Evolutionary conservation across 1,284 basidiomycete genomes (phyloP).

Genomic region (Xerocomus minutiporus): DNA sequence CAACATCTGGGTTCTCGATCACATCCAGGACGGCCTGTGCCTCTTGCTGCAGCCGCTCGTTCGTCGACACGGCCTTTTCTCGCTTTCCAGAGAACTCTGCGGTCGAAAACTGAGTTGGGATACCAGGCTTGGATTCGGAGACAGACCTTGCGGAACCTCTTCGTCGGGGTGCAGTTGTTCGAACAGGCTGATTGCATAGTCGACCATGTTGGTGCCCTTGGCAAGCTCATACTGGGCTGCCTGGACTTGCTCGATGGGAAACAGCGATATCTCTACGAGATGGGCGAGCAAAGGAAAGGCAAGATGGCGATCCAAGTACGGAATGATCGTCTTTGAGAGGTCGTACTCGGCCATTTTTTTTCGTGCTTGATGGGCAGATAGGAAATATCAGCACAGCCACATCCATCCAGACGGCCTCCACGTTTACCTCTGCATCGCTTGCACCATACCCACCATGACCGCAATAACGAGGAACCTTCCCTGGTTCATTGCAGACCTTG

Average conservation of each 20-base stretch:
- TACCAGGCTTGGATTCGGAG: background rate
- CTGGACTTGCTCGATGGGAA: slow-evolving; percentile 72
- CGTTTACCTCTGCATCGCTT: slow-evolving; percentile 2
- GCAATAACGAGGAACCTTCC: slow-evolving; percentile 72
- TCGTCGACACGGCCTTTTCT: slow-evolving; percentile 76
- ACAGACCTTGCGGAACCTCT: slow-evolving; percentile 59
- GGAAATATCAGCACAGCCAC: slow-evolving; percentile 24
- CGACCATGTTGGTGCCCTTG: slow-evolving; percentile 95
- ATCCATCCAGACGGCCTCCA: slow-evolving; percentile 1
- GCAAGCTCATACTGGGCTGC: slow-evolving; percentile 95
- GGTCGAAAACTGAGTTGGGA: background rate
- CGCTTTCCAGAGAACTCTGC: slow-evolving; percentile 80
- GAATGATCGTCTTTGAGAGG: slow-evolving; percentile 87
- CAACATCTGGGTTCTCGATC: slow-evolving; percentile 95
- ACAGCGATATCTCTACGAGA: slow-evolving; percentile 70
- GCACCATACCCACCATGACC: slow-evolving; percentile 48
- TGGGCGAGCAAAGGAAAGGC: slow-evolving; percentile 89
- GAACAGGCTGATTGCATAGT: slow-evolving; percentile 81
- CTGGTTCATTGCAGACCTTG: slow-evolving; percentile 76
- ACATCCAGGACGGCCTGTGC: slow-evolving; percentile 92
- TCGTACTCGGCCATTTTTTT: slow-evolving; percentile 74
- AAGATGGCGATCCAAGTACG: slow-evolving; percentile 92
- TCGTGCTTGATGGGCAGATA: slow-evolving; percentile 1
- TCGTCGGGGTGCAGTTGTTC: slow-evolving; percentile 72
- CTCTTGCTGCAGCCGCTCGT: slow-evolving; percentile 81